Evolutionary conservation across 495 filamentous ascomycete species (phyloP).

Genomic region (Pyrenula aspistea): DNA sequence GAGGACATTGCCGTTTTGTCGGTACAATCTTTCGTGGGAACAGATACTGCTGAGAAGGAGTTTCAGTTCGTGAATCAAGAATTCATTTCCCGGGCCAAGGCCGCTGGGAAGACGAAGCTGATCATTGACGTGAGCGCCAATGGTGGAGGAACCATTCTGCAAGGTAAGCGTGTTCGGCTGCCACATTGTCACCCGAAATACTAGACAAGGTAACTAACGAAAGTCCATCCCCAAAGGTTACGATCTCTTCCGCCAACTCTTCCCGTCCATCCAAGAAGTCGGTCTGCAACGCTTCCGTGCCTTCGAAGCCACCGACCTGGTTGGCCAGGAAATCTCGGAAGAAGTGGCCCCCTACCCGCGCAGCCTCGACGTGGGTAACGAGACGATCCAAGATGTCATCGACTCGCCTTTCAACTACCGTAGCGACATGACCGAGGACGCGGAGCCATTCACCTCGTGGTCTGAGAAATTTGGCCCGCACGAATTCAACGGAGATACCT

Average conservation of each 20-base stretch:
- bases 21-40: not conserved
- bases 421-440: not conserved
- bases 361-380: too few species aligned
- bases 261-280: not conserved
- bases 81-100: conserved; percentile 11
- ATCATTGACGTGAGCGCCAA: conserved; percentile 45
- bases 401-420: not conserved
- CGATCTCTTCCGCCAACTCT: not conserved
- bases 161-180: too few species aligned
- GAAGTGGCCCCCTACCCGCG: too few species aligned
- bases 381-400: too few species aligned
- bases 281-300: not conserved
- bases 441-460: conserved; percentile 34
- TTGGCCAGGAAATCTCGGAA: too few species aligned
- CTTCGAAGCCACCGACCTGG: not conserved
- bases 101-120: conserved; percentile 28
- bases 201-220: too few species aligned
- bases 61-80: not conserved
- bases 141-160: too few species aligned
- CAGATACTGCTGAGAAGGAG: not conserved
- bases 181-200: too few species aligned
- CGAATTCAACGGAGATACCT: conserved; percentile 25
- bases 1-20: not conserved
- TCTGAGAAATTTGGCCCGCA: conserved; percentile 39
- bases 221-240: too few species aligned